These are phyloP conservation scores for Pseudopithomyces chartarum DNA, from an alignment of 2,329 filamentous ascomycete genomes.

Conservation along the genomic window DNA sequence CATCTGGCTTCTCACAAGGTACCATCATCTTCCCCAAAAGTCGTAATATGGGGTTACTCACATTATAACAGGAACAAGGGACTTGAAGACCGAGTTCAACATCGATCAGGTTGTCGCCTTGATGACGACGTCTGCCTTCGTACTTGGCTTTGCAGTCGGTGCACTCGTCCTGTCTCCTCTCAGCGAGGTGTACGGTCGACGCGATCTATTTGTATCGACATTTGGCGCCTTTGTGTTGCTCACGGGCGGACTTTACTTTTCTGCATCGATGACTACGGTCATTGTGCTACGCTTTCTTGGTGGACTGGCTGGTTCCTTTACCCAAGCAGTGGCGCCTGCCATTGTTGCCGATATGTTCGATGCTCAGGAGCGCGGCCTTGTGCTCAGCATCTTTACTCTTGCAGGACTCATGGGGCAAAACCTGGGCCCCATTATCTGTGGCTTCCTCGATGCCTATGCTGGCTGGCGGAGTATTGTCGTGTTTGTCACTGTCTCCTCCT, in stretches of 20 bases:
- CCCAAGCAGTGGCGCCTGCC: slow-evolving; percentile 33
- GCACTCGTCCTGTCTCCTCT: slow-evolving; percentile 32
- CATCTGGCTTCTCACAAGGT: slow-evolving; percentile 27
- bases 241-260: slow-evolving; percentile 33
- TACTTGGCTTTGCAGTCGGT: slow-evolving; percentile 37
- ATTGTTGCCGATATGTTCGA: slow-evolving; percentile 59
- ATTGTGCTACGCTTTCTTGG: slow-evolving; percentile 36
- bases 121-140: slow-evolving; percentile 32
- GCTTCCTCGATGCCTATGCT: slow-evolving; percentile 68
- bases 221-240: slow-evolving; percentile 29
- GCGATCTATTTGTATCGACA: slow-evolving; percentile 22
- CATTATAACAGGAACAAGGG: slow-evolving; percentile 19
- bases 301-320: slow-evolving; percentile 36
- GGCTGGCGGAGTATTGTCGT: slow-evolving; percentile 77
- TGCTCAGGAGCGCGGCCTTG: slow-evolving; percentile 64
- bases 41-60: background rate
- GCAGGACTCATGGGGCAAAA: slow-evolving; percentile 63
- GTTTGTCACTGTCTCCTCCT: slow-evolving; percentile 68
- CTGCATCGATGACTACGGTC: slow-evolving; percentile 27
- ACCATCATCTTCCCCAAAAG: slow-evolving; percentile 9
- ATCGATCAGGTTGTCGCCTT: slow-evolving; percentile 24
- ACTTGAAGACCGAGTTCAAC: slow-evolving; percentile 32
- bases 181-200: slow-evolving; percentile 37
- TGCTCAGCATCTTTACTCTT: slow-evolving; percentile 65
- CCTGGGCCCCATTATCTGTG: slow-evolving; percentile 67